Evolutionary conservation across 352 stramenopile genomes (phyloP).

Genomic region (Achlya hypogyna): DNA sequence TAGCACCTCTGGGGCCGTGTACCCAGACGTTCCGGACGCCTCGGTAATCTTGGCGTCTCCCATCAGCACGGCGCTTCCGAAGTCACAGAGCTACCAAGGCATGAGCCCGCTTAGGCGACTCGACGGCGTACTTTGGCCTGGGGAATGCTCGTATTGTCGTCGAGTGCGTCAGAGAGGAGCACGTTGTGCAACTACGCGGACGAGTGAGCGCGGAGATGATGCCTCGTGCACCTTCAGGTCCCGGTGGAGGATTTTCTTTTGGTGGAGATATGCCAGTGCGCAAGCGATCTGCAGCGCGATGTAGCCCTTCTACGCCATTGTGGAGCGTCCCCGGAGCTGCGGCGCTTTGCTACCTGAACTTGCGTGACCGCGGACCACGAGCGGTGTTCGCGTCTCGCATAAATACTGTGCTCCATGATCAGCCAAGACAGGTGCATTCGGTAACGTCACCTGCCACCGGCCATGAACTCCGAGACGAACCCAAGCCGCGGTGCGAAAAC

Average conservation of each 20-base stretch:
- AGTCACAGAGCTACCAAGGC: constrained; percentile 12
- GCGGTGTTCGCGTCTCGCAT: not conserved
- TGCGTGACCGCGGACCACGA: not conserved
- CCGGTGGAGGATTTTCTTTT: constrained; percentile 6
- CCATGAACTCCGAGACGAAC: constrained; percentile 13
- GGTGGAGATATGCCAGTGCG: constrained; percentile 11
- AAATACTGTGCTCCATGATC: constrained; percentile 5
- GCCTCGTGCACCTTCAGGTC: constrained; percentile 1
- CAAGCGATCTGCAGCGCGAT: constrained; percentile 18
- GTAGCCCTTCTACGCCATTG: constrained; percentile 8
- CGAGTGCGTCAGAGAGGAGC: not conserved
- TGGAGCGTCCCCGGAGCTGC: not conserved
- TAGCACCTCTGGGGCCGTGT: constrained; percentile 16
- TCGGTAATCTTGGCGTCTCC: not conserved
- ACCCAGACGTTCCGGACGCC: constrained; percentile 7
- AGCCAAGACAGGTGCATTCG: no score
- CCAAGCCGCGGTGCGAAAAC: not conserved
- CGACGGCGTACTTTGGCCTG: not conserved
- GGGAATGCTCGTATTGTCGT: not conserved
- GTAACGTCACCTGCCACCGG: constrained; percentile 8
- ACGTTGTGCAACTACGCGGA: constrained; percentile 11
- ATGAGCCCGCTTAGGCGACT: not conserved
- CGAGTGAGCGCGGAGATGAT: not conserved
- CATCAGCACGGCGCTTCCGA: constrained; percentile 12
- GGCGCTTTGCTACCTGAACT: not conserved